Evolutionary conservation across 768 basidiomycete species (phyloP).

Genomic region (Boletus eberwhitei): DNA sequence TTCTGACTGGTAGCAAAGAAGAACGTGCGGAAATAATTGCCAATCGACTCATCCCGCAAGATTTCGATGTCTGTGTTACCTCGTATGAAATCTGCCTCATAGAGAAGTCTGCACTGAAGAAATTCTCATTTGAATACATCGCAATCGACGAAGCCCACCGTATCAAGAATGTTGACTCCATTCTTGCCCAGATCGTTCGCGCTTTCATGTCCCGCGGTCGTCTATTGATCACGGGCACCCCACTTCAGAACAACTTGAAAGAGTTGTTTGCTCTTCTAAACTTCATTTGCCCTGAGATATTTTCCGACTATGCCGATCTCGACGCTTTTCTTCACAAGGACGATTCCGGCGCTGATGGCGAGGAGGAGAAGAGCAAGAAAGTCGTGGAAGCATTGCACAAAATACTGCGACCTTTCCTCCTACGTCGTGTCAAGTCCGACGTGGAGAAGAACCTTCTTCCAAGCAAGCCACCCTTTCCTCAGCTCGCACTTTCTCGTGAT

Average conservation of each 20-base stretch:
- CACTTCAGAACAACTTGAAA: constrained; percentile 94
- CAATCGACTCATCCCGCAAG: constrained; percentile 72
- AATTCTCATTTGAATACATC: constrained; percentile 97
- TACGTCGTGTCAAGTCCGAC: constrained; percentile 92
- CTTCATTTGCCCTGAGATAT: constrained; percentile 97
- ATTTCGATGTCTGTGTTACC: constrained; percentile 94
- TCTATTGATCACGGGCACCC: constrained; percentile 94
- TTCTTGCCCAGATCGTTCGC: constrained; percentile 92
- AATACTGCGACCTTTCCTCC: constrained; percentile 90
- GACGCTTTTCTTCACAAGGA: constrained; percentile 95
- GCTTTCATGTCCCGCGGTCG: constrained; percentile 86
- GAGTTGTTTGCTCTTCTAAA: constrained; percentile 91
- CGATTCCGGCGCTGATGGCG: constrained; percentile 56
- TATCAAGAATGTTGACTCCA: constrained; percentile 98
- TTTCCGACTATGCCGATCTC: constrained; percentile 85
- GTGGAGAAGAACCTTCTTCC: constrained; percentile 95
- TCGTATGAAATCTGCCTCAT: constrained; percentile 97
- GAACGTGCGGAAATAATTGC: constrained; percentile 83
- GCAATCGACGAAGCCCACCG: constrained; percentile 98
- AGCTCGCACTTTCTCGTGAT: neutral
- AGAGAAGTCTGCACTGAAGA: constrained; percentile 88
- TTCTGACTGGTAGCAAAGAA: constrained; percentile 85
- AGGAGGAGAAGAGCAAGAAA: constrained; percentile 85
- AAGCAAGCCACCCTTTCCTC: constrained; percentile 44
- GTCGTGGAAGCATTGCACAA: constrained; percentile 97